Evolutionary conservation across 208 protist genomes (phyloP), one percentile per base, ranked within the genome.

Genomic region (Trypanosoma rangeli): DNA sequence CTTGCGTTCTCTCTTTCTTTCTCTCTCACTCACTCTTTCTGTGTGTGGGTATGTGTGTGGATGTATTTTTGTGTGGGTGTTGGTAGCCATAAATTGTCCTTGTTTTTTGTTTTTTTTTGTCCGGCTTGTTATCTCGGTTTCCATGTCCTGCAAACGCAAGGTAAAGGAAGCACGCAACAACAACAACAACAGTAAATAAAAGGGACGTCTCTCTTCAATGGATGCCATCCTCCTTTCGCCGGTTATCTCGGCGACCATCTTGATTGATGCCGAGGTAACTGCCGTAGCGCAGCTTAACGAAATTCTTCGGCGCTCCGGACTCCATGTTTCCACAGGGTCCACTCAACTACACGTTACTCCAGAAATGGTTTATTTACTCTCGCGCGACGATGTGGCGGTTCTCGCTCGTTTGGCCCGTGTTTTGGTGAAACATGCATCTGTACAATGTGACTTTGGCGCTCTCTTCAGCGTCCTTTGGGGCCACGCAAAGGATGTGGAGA

Each of bases 281-380:
- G 61, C 46, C 28, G 60, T 70, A 9, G 31, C 20, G 0, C 60
- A 75, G 22, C 74, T 93, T 24, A 90, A 83, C 52, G 22, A 53
- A 7, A 65, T 93, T 9, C 55, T 93, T 48, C 39, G 66, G 5
- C 76, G 73, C 5, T 85, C 69, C 22, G 85, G 85, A 0, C 74
- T 90, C 15, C 48, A 84, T n/a, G 52, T 78, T 48, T 64, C 71
- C 29, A 79, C 65, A 0, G 82, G 80, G 1, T 87, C 84, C 0
- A 86, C 81, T 16, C 84, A 90, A 18, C 78, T 93, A 50, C 85
- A 90, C 58, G 64, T 79, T 0, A 76, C 82, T 44, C 87, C 87
- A 5, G 80, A 87, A 29, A 63, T 58, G n/a, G 78, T 90, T 15
- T 85, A 90, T 67, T 37, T 82, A 39, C 75, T 93, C 22, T 50